A percentile compares a stretch with the other conserved stretches of the same genome.
These are phyloP conservation scores for Gaultheria prostrata DNA, from an alignment of 148 eudicot species.

Conservation along the genomic window DNA sequence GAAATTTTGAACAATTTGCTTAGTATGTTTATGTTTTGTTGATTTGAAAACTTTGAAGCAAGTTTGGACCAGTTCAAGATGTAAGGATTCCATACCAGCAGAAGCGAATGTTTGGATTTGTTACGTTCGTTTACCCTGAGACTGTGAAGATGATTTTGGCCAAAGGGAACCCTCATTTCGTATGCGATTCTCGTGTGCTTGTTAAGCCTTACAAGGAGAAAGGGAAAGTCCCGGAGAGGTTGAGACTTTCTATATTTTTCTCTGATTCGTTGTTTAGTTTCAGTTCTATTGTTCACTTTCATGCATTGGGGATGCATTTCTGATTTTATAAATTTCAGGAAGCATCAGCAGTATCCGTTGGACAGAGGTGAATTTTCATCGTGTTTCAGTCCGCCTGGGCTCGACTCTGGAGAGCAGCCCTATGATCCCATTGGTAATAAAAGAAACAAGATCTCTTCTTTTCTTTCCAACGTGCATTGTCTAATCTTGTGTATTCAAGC, in stretches of 20 bases:
- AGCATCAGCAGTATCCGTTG: conserved; percentile 45
- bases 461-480: not conserved
- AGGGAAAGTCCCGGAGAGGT: conserved; percentile 80
- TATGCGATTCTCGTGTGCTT: conserved; percentile 95
- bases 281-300: not conserved
- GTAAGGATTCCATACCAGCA: conserved; percentile 97
- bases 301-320: not conserved
- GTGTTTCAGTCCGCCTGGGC: conserved; percentile 70
- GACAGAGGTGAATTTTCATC: conserved; percentile 63
- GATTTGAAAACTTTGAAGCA: conserved; percentile 39
- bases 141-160: conserved; percentile 83
- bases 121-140: conserved; percentile 78
- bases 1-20: conserved; percentile 6
- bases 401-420: conserved; percentile 59
- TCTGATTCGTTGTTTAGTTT: not conserved
- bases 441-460: not conserved
- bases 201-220: conserved; percentile 98
- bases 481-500: not conserved
- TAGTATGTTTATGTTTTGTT: conserved; percentile 2
- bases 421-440: conserved; percentile 62
- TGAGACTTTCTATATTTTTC: not conserved
- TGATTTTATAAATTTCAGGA: conserved; percentile 14
- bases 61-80: conserved; percentile 91
- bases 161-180: conserved; percentile 94
- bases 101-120: conserved; percentile 97